These are phyloP conservation scores for Pseudogymnoascus sp. DNA, from an alignment of 2,329 filamentous ascomycete species.

Conservation along the genomic window DNA sequence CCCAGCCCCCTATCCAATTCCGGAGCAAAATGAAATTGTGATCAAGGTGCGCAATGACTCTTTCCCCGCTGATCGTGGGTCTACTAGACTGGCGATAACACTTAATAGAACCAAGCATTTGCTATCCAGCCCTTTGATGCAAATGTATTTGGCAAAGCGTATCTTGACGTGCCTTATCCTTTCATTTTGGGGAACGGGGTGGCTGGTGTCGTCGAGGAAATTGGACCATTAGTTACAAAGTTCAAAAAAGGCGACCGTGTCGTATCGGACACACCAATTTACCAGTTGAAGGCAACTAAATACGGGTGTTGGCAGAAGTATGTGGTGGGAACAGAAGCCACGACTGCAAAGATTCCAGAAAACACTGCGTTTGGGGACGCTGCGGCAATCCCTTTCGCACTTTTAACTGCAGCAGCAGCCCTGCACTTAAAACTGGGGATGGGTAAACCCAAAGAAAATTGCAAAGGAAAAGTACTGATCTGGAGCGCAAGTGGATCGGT, in stretches of 20 bases:
- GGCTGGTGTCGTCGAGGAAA: constrained; percentile 44
- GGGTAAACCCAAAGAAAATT: background rate
- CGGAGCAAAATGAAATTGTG: constrained; percentile 31
- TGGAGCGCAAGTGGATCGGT: constrained; percentile 19
- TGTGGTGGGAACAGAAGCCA: constrained; percentile 26
- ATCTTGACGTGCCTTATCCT: constrained; percentile 29
- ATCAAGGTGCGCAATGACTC: constrained; percentile 21
- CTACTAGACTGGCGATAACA: too few species aligned
- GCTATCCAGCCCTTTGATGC: constrained; percentile 36
- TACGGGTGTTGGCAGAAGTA: constrained; percentile 32
- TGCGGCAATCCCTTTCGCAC: constrained; percentile 17
- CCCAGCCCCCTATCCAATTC: constrained; percentile 29
- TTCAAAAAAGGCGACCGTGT: constrained; percentile 48
- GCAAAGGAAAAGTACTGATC: constrained; percentile 14
- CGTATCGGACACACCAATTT: constrained; percentile 16
- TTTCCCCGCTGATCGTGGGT: background rate
- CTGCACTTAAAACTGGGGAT: constrained; percentile 11
- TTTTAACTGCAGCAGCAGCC: constrained; percentile 16
- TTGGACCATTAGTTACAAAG: constrained; percentile 34
- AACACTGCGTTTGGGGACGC: constrained; percentile 18
- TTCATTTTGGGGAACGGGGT: constrained; percentile 43
- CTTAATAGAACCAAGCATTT: constrained; percentile 13
- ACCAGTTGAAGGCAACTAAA: background rate
- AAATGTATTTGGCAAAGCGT: constrained; percentile 24
- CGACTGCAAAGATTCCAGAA: constrained; percentile 14